A percentile compares a stretch with the other conserved stretches of the same genome.
These are phyloP conservation scores for Melanogaster broomeanus DNA, from an alignment of 768 basidiomycete species.

Conservation along the genomic window DNA sequence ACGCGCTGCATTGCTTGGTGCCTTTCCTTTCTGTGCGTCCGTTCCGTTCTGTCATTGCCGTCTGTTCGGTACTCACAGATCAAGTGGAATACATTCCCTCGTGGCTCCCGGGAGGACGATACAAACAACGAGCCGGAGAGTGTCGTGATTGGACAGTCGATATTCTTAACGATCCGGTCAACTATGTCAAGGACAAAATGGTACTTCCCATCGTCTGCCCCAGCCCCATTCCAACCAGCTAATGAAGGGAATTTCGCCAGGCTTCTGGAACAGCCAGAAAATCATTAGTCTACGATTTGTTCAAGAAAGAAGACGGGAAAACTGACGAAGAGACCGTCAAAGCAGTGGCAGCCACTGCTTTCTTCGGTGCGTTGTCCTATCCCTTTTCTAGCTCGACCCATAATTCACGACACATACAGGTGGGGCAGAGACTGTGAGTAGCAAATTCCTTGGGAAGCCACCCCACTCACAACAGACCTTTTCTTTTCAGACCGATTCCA, in stretches of 20 bases:
- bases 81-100: constrained; percentile 29
- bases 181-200: constrained; percentile 25
- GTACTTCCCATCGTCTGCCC: constrained; percentile 3
- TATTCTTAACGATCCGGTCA: constrained; percentile 16
- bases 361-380: constrained; percentile 16
- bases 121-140: constrained; percentile 17
- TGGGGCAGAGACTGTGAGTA: constrained; percentile 29
- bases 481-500: constrained; percentile 11
- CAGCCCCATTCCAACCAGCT: not conserved
- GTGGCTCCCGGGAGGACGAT: constrained; percentile 35
- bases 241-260: constrained; percentile 2
- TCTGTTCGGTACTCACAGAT: not conserved
- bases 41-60: not conserved
- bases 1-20: constrained; percentile 18
- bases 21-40: constrained; percentile 29
- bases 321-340: constrained; percentile 15
- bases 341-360: constrained; percentile 23
- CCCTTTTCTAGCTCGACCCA: not conserved
- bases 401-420: constrained; percentile 10
- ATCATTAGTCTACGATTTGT: constrained; percentile 24
- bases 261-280: constrained; percentile 18
- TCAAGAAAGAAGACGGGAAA: not conserved
- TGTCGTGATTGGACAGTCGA: constrained; percentile 22
- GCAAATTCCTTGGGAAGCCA: not conserved
- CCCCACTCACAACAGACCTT: constrained; percentile 13